Conservation (phyloP, 305 asterid species). For the Rubia tinctorum region DNA sequence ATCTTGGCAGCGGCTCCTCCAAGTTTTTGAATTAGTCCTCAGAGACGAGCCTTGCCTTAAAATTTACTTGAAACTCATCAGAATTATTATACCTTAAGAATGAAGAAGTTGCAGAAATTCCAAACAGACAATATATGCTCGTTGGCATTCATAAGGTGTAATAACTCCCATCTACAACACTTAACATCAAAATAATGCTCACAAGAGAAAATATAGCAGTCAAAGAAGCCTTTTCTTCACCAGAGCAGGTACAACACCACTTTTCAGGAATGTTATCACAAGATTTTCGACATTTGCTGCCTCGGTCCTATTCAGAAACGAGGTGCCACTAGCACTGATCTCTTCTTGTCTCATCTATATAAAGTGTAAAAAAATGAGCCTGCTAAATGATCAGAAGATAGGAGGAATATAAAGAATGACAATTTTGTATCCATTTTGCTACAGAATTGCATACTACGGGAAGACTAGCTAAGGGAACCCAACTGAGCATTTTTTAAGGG, state of each 20-base stretch:
- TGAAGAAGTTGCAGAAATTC: conserved; percentile 97
- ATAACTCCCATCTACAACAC: conserved; percentile 87
- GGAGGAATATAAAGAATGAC: neutral
- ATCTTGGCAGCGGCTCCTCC: too few species aligned
- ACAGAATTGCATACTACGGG: neutral
- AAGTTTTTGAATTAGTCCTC: neutral
- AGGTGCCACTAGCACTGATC: conserved; percentile 98
- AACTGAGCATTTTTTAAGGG: neutral
- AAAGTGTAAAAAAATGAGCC: conserved; percentile 17
- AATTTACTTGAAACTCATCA: neutral
- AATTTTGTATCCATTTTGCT: neutral
- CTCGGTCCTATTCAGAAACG: conserved; percentile 95
- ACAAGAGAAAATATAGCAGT: neutral
- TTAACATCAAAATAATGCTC: conserved; percentile 6
- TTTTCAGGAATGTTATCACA: conserved; percentile 92
- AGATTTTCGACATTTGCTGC: conserved; percentile 99
- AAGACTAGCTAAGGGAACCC: neutral
- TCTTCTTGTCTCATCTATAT: conserved; percentile 99
- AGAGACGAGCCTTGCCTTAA: neutral
- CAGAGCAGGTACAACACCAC: conserved; percentile 99
- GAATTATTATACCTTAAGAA: conserved; percentile 64
- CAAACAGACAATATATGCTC: conserved; percentile 96
- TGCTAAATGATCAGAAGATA: neutral
- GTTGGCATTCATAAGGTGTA: conserved; percentile 99
- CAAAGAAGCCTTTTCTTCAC: conserved; percentile 27